phyloP scores from a whole-genome alignment of 805 yeast species.

The Saturnispora sanitii region DNA sequence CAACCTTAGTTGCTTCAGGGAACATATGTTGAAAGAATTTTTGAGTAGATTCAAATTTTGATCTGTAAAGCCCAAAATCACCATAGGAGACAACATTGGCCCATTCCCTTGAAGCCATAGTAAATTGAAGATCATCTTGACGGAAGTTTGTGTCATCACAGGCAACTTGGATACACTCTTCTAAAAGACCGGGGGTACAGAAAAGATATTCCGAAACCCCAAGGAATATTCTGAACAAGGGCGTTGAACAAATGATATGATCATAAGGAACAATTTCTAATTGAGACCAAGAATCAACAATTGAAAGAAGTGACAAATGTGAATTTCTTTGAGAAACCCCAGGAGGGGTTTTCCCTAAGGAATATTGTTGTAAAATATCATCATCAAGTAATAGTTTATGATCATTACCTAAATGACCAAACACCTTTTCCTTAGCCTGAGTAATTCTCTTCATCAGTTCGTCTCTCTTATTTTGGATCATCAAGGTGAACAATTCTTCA shows the following conservation, averaged over 20 bases:
- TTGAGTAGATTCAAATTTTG: conserved; percentile 70
- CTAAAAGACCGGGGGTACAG: conserved; percentile 74
- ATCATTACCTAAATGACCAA: conserved; percentile 49
- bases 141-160: conserved; percentile 58
- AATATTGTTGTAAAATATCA: conserved; percentile 64
- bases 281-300: conserved; percentile 89
- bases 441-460: conserved; percentile 50
- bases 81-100: conserved; percentile 69
- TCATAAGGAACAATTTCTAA: conserved; percentile 86
- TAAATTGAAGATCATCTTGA: conserved; percentile 86
- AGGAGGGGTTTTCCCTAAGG: conserved; percentile 64
- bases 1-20: conserved; percentile 77
- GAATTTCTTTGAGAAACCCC: conserved; percentile 69
- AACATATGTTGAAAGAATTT: conserved; percentile 78
- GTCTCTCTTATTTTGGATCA: conserved; percentile 58
- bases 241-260: conserved; percentile 95
- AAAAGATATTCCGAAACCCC: conserved; percentile 92
- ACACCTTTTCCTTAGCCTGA: conserved; percentile 66
- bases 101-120: conserved; percentile 86
- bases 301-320: conserved; percentile 78
- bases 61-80: conserved; percentile 60
- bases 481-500: conserved; percentile 71
- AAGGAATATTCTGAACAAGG: conserved; percentile 79
- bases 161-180: conserved; percentile 68
- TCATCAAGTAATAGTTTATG: conserved; percentile 68